Evolutionary conservation across 2,329 filamentous ascomycete species (phyloP).

Genomic region (Sporothrix pallida): DNA sequence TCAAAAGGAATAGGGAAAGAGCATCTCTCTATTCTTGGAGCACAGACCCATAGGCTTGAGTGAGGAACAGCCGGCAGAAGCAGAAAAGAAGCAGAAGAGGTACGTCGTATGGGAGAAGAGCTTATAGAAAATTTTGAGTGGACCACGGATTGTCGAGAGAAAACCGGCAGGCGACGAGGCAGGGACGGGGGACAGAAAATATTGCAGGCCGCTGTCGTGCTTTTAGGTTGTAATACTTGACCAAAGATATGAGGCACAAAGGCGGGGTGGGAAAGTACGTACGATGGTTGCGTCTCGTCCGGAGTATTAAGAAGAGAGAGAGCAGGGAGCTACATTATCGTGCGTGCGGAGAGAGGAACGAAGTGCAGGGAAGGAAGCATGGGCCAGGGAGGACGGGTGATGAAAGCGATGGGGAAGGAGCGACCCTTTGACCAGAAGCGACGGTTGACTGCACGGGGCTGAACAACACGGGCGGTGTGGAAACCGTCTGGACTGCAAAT

Average conservation of each 20-base stretch:
- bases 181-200: neutral
- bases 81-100: neutral
- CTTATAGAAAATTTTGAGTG: neutral
- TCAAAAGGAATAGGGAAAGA: neutral
- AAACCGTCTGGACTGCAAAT: neutral
- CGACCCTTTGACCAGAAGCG: slow-evolving; percentile 15
- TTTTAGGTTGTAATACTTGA: neutral
- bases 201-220: neutral
- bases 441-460: neutral
- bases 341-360: neutral
- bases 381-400: slow-evolving; percentile 14
- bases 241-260: slow-evolving; percentile 9
- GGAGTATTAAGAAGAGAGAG: neutral
- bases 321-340: neutral
- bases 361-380: slow-evolving; percentile 6
- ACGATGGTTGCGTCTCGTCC: neutral
- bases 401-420: slow-evolving; percentile 11
- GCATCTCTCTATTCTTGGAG: neutral
- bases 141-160: neutral
- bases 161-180: neutral
- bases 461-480: neutral
- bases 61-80: neutral
- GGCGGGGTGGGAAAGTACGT: slow-evolving; percentile 25
- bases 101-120: neutral
- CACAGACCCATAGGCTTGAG: neutral